These are phyloP conservation scores for Capsicum pubescens DNA, from an alignment of 257 asterid genomes.

Conservation along the genomic window DNA sequence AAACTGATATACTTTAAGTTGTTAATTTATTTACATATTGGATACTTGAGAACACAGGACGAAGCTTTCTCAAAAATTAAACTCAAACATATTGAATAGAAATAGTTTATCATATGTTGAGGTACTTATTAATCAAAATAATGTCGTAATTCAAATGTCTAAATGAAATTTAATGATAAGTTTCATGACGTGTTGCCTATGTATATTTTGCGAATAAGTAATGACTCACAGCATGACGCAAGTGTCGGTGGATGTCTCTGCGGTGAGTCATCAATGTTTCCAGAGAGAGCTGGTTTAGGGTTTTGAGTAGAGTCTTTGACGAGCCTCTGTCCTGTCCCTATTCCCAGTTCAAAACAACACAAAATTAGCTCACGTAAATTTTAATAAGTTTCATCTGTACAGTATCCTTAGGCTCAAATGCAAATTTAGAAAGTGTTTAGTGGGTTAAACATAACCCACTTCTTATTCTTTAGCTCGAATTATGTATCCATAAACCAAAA, in stretches of 20 bases:
- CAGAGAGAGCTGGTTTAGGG: conserved; percentile 63
- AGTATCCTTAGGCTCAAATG: too few relatives aligned
- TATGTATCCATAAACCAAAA: too few relatives aligned
- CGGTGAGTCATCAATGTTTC: conserved; percentile 60
- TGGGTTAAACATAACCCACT: too few relatives aligned
- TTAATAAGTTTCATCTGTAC: background rate
- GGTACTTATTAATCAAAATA: background rate
- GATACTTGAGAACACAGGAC: background rate
- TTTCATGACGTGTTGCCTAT: too few relatives aligned
- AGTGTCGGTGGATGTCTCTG: conserved; percentile 50
- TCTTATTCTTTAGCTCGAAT: too few relatives aligned
- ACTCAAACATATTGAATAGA: background rate
- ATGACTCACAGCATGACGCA: conserved; percentile 55
- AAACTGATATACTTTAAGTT: too few relatives aligned
- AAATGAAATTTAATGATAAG: background rate
- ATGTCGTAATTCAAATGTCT: background rate
- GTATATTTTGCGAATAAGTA: background rate
- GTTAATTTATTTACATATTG: too few relatives aligned
- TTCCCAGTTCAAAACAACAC: background rate
- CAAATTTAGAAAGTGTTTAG: too few relatives aligned
- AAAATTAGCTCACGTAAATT: background rate
- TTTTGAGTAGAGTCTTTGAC: conserved; percentile 46
- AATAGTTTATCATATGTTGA: background rate
- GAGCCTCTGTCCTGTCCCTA: conserved; percentile 38
- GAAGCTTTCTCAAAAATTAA: background rate